Percentiles rank a stretch among this genome's conserved stretches.
Evolutionary conservation across 2,329 filamentous ascomycete genomes (phyloP).

Genomic region (Xylaria sp.): DNA sequence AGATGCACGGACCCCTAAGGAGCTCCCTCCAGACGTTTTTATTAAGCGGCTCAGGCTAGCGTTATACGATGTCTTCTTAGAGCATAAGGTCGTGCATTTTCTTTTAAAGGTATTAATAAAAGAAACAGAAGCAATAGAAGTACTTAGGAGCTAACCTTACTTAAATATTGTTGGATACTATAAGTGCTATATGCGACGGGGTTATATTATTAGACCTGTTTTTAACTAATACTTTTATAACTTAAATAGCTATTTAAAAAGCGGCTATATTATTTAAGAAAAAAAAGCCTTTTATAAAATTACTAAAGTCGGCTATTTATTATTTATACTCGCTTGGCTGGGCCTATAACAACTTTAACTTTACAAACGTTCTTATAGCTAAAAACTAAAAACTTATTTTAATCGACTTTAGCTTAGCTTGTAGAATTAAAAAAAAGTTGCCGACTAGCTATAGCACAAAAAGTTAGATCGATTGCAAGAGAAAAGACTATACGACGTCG

Average conservation of each 20-base stretch:
- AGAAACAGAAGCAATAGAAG: conserved; percentile 27
- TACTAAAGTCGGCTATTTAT: conserved; percentile 22
- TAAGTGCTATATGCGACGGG: conserved; percentile 21
- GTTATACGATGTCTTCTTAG: conserved; percentile 23
- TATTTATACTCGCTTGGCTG: conserved; percentile 27
- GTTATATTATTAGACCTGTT: conserved; percentile 20
- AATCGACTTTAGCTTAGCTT: conserved; percentile 40
- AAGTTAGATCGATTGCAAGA: conserved; percentile 30
- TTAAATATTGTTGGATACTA: conserved; percentile 29
- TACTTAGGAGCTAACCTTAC: conserved; percentile 10
- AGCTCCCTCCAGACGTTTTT: conserved; percentile 17
- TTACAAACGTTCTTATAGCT: conserved; percentile 28
- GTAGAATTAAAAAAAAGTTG: conserved; percentile 30
- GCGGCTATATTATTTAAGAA: not conserved
- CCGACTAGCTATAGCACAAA: conserved; percentile 24
- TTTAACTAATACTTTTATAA: conserved; percentile 17
- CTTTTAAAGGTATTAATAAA: conserved; percentile 12
- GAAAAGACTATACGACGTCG: conserved; percentile 32
- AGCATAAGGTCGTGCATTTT: conserved; percentile 24
- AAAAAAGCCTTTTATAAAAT: conserved; percentile 24
- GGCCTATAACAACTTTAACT: conserved; percentile 31
- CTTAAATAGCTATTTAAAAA: conserved; percentile 20
- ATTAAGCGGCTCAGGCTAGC: conserved; percentile 24
- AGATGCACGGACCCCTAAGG: no score
- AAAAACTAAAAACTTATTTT: conserved; percentile 24